phyloP scores from a whole-genome alignment of 2,329 filamentous ascomycete genomes.

The Fusarium sp. region DNA sequence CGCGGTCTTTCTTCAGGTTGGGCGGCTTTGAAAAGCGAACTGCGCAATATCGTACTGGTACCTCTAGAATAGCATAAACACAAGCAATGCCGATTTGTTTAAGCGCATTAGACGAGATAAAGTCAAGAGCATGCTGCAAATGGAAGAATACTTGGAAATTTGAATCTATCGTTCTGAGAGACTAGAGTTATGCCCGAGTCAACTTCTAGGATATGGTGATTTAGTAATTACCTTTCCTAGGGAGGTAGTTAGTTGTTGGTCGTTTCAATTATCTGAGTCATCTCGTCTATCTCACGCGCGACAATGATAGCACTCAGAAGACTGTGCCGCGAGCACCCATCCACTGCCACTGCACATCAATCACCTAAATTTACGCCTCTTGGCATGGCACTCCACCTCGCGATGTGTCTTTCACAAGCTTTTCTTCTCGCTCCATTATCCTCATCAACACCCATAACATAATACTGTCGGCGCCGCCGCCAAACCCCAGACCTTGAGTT shows the following conservation, averaged over 20 bases:
- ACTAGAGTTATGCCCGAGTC: neutral
- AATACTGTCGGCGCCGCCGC: neutral
- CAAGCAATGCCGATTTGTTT: neutral
- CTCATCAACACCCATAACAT: constrained; percentile 2
- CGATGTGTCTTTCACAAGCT: constrained; percentile 11
- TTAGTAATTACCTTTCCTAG: neutral
- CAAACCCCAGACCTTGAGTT: neutral
- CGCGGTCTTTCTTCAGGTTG: constrained; percentile 27
- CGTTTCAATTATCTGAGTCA: constrained; percentile 31
- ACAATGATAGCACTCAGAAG: constrained; percentile 8
- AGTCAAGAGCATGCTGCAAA: neutral
- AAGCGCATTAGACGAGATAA: neutral
- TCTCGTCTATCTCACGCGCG: constrained; percentile 37
- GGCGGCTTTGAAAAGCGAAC: constrained; percentile 13
- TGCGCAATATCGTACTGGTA: neutral
- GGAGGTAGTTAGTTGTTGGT: neutral
- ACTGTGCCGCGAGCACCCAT: constrained; percentile 30
- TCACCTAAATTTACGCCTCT: constrained; percentile 8
- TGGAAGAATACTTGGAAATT: neutral
- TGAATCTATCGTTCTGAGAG: neutral
- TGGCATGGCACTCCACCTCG: constrained; percentile 10
- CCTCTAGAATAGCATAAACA: neutral
- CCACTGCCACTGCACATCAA: constrained; percentile 33
- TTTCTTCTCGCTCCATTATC: constrained; percentile 4
- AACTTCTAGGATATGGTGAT: neutral